A percentile compares a stretch with the other conserved stretches of the same genome.
Conservation (phyloP, 768 basidiomycete genomes). For the Mrakia hoshinonis region DNA sequence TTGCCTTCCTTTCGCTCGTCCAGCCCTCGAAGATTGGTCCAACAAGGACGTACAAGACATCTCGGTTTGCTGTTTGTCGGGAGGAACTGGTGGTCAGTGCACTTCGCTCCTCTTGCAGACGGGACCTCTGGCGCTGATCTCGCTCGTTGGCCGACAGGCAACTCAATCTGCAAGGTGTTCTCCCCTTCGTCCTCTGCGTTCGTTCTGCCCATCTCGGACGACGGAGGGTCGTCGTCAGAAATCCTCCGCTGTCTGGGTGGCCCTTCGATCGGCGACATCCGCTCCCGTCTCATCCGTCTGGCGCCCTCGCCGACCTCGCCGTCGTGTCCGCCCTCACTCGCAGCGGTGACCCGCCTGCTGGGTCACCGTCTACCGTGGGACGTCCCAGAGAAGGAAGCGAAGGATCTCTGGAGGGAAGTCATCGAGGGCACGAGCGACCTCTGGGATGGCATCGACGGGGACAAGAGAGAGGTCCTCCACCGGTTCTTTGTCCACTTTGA, state of each 20-base stretch:
- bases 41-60: not conserved
- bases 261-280: constrained; percentile 79
- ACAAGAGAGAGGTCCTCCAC: constrained; percentile 83
- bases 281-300: constrained; percentile 77
- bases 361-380: constrained; percentile 66
- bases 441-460: constrained; percentile 78
- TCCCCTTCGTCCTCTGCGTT: constrained; percentile 55
- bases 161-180: constrained; percentile 81
- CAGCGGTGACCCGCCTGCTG: constrained; percentile 64
- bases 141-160: constrained; percentile 45
- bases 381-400: constrained; percentile 62
- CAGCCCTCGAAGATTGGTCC: not conserved
- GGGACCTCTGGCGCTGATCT: too few species aligned
- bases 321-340: constrained; percentile 44
- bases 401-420: constrained; percentile 84
- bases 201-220: constrained; percentile 86
- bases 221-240: constrained; percentile 90
- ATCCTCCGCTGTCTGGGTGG: constrained; percentile 88
- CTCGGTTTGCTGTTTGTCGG: constrained; percentile 49
- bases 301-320: constrained; percentile 52
- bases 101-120: not conserved
- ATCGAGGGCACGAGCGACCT: constrained; percentile 74
- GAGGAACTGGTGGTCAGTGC: constrained; percentile 59
- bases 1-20: not conserved
- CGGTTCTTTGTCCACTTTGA: constrained; percentile 91